phyloP scores from a whole-genome alignment of 2,329 filamentous ascomycete genomes.

The Colletotrichum aenigma region DNA sequence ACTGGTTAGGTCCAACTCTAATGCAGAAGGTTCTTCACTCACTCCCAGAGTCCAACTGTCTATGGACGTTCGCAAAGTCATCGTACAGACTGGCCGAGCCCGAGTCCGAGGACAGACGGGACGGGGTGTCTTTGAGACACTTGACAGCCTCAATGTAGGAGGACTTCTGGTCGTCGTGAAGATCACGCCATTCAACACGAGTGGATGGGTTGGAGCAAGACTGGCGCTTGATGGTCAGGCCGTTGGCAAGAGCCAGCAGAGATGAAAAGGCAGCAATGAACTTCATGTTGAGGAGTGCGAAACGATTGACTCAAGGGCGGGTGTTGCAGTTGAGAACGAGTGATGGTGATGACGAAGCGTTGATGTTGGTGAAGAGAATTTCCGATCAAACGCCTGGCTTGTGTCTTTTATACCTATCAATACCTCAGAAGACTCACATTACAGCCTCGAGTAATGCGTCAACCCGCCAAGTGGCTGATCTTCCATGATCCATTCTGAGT shows the following conservation, averaged over 20 bases:
- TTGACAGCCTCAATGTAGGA: neutral
- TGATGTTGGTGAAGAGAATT: neutral
- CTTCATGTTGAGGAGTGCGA: neutral
- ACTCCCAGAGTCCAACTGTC: neutral
- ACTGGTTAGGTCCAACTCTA: neutral
- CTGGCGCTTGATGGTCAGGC: neutral
- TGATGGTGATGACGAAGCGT: neutral
- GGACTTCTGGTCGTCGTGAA: neutral
- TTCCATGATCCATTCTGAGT: neutral
- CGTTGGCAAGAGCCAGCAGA: neutral
- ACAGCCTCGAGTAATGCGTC: neutral
- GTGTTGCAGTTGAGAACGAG: neutral
- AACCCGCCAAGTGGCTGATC: neutral
- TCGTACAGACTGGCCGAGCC: neutral
- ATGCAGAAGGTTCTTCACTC: neutral
- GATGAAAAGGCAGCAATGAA: neutral
- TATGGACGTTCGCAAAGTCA: neutral
- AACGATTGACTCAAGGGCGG: neutral
- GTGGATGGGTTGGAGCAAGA: neutral
- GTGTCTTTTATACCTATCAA: neutral
- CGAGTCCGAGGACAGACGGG: neutral
- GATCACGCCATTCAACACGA: neutral
- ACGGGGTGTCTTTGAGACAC: neutral
- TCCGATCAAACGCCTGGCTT: neutral
- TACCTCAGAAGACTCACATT: neutral